A percentile compares a stretch with the other conserved stretches of the same genome.
phyloP scores from a whole-genome alignment of 257 asterid species.

The Penstemon barbatus region DNA sequence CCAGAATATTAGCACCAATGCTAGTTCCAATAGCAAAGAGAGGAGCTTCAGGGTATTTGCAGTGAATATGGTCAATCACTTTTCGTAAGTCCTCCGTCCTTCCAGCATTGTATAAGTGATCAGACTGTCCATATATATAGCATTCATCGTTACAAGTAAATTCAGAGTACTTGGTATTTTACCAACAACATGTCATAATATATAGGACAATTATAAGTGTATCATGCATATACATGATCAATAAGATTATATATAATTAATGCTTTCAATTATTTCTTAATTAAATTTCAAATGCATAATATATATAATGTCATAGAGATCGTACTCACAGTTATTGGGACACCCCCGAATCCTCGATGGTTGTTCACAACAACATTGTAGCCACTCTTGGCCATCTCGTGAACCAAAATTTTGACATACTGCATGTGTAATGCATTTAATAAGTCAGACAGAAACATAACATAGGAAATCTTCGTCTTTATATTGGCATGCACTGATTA shows the following conservation, averaged over 20 bases:
- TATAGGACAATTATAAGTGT: too few species aligned
- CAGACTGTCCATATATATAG: constrained; percentile 46
- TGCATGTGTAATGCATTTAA: constrained; percentile 23
- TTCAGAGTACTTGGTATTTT: neutral
- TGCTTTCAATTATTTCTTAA: too few species aligned
- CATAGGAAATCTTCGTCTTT: neutral
- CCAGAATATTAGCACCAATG: constrained; percentile 73
- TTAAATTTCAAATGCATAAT: neutral
- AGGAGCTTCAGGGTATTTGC: constrained; percentile 57
- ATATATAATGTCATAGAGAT: constrained; percentile 11
- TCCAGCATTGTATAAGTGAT: constrained; percentile 62
- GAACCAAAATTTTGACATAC: constrained; percentile 63
- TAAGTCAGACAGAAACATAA: constrained; percentile 2
- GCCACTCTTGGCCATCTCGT: constrained; percentile 48
- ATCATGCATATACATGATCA: too few species aligned
- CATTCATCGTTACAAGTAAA: neutral
- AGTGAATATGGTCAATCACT: constrained; percentile 54
- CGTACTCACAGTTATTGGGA: constrained; percentile 58
- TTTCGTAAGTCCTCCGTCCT: constrained; percentile 62
- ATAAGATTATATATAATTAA: too few species aligned
- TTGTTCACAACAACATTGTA: constrained; percentile 64
- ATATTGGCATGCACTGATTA: neutral
- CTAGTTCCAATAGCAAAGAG: constrained; percentile 59
- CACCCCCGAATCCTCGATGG: constrained; percentile 73
- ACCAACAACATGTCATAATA: neutral